These are phyloP conservation scores for Apophysomyces ossiformis DNA, from an alignment of 371 early-diverging fungal genomes.

Conservation along the genomic window DNA sequence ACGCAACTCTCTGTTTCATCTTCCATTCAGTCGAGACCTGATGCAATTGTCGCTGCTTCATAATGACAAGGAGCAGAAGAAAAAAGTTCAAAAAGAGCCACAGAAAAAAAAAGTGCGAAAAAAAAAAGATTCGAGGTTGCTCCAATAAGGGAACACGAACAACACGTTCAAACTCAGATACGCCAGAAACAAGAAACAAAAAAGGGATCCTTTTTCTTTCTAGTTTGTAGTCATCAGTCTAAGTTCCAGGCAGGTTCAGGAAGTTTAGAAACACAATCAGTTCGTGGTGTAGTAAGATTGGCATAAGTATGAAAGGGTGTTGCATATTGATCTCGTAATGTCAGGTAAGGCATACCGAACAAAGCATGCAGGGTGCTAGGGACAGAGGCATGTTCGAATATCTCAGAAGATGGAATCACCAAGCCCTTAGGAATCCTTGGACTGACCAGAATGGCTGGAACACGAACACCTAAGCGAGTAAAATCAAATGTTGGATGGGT, in stretches of 20 bases:
- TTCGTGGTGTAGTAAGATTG: constrained; percentile 16
- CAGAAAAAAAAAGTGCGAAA: neutral
- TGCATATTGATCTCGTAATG: constrained; percentile 36
- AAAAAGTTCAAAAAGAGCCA: too few species aligned
- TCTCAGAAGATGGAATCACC: constrained; percentile 16
- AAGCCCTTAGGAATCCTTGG: constrained; percentile 39
- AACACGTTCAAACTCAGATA: constrained; percentile 9
- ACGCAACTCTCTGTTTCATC: constrained; percentile 1
- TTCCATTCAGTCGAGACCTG: constrained; percentile 14
- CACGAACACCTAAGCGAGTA: constrained; percentile 44
- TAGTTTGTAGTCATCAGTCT: neutral
- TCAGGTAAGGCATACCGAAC: constrained; percentile 34
- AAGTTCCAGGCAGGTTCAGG: constrained; percentile 20
- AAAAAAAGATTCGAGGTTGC: neutral
- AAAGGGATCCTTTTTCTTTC: constrained; percentile 4
- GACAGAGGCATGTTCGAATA: constrained; percentile 47
- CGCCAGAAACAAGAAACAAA: constrained; percentile 10
- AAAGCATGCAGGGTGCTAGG: constrained; percentile 40
- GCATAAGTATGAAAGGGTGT: constrained; percentile 23
- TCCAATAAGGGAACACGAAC: neutral
- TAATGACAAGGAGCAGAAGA: neutral
- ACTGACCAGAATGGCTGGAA: constrained; percentile 46
- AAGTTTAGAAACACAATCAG: constrained; percentile 19
- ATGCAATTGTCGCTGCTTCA: constrained; percentile 12
- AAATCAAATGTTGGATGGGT: constrained; percentile 28